Percentiles rank a stretch among this genome's conserved stretches.
phyloP scores from a whole-genome alignment of 768 basidiomycete species.

The Termitomyces sp. region DNA sequence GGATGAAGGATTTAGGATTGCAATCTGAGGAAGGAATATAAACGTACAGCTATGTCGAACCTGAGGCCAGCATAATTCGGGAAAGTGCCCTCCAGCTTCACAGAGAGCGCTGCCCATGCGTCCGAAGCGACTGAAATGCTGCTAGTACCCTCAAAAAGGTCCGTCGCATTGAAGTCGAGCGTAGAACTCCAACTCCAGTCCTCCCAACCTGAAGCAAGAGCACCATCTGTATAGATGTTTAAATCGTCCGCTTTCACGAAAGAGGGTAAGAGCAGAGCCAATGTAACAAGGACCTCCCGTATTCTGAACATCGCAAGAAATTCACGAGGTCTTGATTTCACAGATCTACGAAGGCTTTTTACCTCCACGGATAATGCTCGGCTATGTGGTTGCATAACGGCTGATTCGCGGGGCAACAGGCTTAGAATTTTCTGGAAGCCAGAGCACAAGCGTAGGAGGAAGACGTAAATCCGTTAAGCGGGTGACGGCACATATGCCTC shows the following conservation, averaged over 20 bases:
- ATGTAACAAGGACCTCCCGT: conserved; percentile 11
- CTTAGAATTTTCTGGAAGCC: neutral
- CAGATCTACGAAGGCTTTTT: neutral
- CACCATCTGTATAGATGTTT: conserved; percentile 36
- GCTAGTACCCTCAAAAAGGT: conserved; percentile 36
- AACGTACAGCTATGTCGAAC: conserved; percentile 48
- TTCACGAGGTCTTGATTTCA: neutral
- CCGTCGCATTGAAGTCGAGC: conserved; percentile 42
- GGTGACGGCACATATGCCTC: conserved; percentile 1
- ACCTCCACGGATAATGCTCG: conserved; percentile 12
- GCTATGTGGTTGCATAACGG: conserved; percentile 3
- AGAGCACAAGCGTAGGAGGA: neutral
- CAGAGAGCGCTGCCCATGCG: conserved; percentile 42
- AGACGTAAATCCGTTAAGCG: neutral
- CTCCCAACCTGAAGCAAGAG: conserved; percentile 43
- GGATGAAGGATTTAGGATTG: neutral
- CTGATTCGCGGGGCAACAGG: conserved; percentile 10
- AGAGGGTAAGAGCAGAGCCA: conserved; percentile 18
- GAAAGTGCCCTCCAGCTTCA: conserved; percentile 41
- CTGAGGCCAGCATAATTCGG: conserved; percentile 40
- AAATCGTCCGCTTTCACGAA: conserved; percentile 30
- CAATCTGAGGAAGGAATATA: neutral
- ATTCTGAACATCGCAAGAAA: conserved; percentile 3
- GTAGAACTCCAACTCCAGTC: conserved; percentile 50
- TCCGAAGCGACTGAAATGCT: conserved; percentile 40